These are phyloP conservation scores for Pyrus bretschneideri DNA, from an alignment of 306 rosid species.

Conservation along the genomic window DNA sequence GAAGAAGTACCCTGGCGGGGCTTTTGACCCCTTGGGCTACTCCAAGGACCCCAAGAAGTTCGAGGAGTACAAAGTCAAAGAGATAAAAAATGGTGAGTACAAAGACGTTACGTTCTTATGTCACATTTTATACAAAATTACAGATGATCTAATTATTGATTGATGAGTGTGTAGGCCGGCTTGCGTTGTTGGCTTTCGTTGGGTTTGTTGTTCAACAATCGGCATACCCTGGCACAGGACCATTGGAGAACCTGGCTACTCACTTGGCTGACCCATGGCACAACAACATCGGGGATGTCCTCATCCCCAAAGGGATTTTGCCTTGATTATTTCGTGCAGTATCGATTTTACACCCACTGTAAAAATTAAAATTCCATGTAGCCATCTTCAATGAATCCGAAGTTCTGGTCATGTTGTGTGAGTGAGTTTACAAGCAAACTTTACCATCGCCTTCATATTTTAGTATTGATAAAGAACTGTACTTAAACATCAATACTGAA, in stretches of 20 bases:
- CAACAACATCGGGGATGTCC: conserved; percentile 85
- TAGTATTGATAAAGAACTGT: conserved; percentile 3
- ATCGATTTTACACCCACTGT: conserved; percentile 23
- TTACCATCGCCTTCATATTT: neutral
- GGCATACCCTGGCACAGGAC: conserved; percentile 99
- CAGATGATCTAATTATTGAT: neutral
- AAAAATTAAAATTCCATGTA: conserved; percentile 34
- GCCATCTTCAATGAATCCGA: conserved; percentile 29
- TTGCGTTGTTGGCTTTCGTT: conserved; percentile 87
- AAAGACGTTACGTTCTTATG: too few relatives aligned
- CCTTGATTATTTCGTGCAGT: conserved; percentile 17
- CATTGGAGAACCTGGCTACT: conserved; percentile 94
- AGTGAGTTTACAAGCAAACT: conserved; percentile 15
- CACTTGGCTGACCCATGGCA: conserved; percentile 99
- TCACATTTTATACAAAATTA: neutral
- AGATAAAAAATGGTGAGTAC: conserved; percentile 69
- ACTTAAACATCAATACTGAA: neutral
- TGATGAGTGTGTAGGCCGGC: conserved; percentile 47
- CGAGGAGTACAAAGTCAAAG: conserved; percentile 86
- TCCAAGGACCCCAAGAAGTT: conserved; percentile 90
- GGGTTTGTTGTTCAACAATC: conserved; percentile 87
- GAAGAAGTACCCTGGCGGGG: conserved; percentile 99
- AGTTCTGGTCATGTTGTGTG: conserved; percentile 29
- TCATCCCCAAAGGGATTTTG: conserved; percentile 50
- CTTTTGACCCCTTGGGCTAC: conserved; percentile 96